Evolutionary conservation across 2,329 filamentous ascomycete species (phyloP).

Genomic region (Aspergillus nomiae): DNA sequence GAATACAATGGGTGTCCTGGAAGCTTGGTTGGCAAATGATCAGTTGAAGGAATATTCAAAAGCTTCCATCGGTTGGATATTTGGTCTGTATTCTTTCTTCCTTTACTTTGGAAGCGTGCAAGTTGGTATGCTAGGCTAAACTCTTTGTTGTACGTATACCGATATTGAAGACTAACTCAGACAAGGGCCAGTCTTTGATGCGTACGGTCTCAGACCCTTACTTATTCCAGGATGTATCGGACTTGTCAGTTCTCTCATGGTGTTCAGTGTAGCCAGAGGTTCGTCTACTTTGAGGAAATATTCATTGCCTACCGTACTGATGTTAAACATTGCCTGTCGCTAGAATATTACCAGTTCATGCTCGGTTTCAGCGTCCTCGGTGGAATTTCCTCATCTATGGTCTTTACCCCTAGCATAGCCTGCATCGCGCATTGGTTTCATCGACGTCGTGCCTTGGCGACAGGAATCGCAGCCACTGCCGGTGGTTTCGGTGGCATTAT

Average conservation of each 20-base stretch:
- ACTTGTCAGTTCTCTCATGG: background rate
- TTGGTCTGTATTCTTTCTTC: background rate
- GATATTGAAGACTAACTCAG: background rate
- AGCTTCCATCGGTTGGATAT: conserved; percentile 1
- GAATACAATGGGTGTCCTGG: conserved; percentile 2
- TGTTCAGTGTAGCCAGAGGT: background rate
- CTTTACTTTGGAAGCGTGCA: conserved; percentile 3
- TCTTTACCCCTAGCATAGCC: background rate
- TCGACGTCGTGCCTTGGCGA: background rate
- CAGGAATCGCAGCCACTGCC: background rate
- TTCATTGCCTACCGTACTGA: background rate
- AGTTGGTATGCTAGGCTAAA: background rate
- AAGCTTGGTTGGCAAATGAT: background rate
- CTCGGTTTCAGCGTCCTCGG: conserved; percentile 5
- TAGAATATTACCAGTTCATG: background rate
- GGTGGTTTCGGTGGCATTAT: background rate
- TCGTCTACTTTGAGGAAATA: background rate
- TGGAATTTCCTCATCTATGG: background rate
- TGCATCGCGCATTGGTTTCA: background rate
- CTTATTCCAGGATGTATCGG: background rate
- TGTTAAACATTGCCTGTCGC: background rate
- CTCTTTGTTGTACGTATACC: too few relatives aligned
- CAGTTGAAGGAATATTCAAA: background rate
- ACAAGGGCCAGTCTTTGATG: background rate
- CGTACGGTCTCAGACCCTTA: background rate